A percentile compares a stretch with the other conserved stretches of the same genome.
Evolutionary conservation across 495 filamentous ascomycete genomes (phyloP).

Genomic region (Xylaria cubensis): DNA sequence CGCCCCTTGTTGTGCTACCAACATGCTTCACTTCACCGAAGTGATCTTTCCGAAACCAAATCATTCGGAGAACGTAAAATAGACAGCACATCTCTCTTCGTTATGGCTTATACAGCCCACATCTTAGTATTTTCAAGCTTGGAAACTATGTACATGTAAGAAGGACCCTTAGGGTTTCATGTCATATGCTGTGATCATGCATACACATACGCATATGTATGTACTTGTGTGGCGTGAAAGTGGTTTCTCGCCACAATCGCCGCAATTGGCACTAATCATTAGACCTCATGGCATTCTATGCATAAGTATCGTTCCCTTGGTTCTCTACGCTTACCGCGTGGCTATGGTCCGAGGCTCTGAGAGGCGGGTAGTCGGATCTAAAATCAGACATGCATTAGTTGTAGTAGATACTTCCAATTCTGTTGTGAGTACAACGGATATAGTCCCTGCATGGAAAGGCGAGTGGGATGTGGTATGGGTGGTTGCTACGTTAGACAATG

Average conservation of each 20-base stretch:
- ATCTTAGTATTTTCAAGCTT: neutral
- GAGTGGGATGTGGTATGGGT: neutral
- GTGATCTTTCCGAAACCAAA: neutral
- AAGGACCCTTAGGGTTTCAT: neutral
- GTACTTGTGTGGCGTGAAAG: neutral
- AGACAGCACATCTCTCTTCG: neutral
- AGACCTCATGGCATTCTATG: neutral
- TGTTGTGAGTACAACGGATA: neutral
- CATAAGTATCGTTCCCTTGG: neutral
- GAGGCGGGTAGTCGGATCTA: conserved; percentile 8
- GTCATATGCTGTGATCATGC: neutral
- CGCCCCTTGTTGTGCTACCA: neutral
- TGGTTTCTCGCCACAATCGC: neutral
- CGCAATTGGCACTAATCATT: neutral
- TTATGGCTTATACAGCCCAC: neutral
- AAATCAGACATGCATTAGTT: neutral
- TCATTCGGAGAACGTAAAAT: neutral
- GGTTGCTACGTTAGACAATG: neutral
- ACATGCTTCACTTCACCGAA: neutral
- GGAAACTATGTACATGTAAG: neutral
- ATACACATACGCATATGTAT: conserved; percentile 1
- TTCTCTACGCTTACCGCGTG: neutral
- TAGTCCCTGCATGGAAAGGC: conserved; percentile 4
- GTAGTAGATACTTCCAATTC: neutral
- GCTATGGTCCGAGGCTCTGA: neutral